Percentiles rank a stretch among this genome's conserved stretches.
These are phyloP conservation scores for Nothophoma quercina DNA, from an alignment of 2,329 filamentous ascomycete genomes.

Conservation along the genomic window DNA sequence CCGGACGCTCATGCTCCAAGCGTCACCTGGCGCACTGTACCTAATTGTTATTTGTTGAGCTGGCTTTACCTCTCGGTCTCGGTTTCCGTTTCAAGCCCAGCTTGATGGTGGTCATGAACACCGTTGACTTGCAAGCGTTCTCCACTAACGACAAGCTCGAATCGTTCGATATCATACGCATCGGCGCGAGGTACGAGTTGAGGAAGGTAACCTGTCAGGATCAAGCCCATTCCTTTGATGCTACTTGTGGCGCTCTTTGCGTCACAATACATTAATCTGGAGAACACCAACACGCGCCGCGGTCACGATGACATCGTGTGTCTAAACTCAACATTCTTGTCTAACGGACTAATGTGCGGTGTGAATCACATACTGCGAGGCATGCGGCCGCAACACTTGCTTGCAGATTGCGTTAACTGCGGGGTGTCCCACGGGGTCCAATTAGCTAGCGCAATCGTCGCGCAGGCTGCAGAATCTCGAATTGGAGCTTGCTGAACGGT, in stretches of 20 bases:
- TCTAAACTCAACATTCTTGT: conserved; percentile 17
- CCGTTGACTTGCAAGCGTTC: conserved; percentile 2
- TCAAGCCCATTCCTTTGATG: conserved; percentile 10
- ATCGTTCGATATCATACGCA: conserved; percentile 3
- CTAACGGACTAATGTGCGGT: conserved; percentile 22
- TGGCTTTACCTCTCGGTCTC: neutral
- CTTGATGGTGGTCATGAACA: conserved; percentile 2
- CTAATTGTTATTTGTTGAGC: conserved; percentile 1
- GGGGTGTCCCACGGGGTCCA: conserved; percentile 25
- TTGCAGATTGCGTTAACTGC: conserved; percentile 23
- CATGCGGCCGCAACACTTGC: conserved; percentile 25
- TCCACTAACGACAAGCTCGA: conserved; percentile 7
- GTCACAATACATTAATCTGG: conserved; percentile 11
- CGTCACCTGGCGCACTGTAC: conserved; percentile 6
- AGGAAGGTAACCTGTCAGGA: conserved; percentile 17
- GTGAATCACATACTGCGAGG: conserved; percentile 6
- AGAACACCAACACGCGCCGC: conserved; percentile 11
- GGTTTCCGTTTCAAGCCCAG: conserved; percentile 2
- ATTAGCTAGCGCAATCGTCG: conserved; percentile 12
- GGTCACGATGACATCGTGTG: conserved; percentile 16
- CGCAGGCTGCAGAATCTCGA: conserved; percentile 13
- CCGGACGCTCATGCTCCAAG: conserved; percentile 8
- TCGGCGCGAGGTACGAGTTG: conserved; percentile 9
- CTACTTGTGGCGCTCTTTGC: conserved; percentile 18
- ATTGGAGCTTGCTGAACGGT: neutral